Evolutionary conservation across 768 basidiomycete species (phyloP), one percentile per base, ranked within the genome.

Genomic region (Mycena alexandri): DNA sequence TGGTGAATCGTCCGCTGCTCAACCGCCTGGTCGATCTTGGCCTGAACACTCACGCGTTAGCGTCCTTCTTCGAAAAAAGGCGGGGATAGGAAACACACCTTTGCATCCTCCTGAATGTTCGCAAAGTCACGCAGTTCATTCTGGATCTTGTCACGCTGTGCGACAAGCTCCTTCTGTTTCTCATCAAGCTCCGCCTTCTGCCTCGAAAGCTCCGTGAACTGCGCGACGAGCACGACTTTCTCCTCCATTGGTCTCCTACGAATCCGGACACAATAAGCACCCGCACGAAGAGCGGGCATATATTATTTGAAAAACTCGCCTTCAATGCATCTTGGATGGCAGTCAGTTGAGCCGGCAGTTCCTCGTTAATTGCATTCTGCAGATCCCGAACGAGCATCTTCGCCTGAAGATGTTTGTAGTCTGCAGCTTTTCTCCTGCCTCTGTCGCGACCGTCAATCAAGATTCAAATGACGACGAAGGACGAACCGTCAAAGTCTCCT

Each of bases 331-430:
- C 81, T 65, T 90, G 81, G 16, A 92, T 78, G 16, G 84, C 85
- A 22, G 84, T 80, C n/a, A 92, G 81, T 71, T 86, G 84, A 9
- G 86, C 86, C 2, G 92, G 90, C 75, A 91, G 79, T 14, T 92
- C 90, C 21, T 92, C 90, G 63, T 90, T 91, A 14, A 85, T 83
- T 67, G 91, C 90, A 41, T 84, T 79, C 68, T 90, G 86, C 19
- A 92, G 74, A 22, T 78, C 77, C 34, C 74, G 72, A 44, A 86
- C 76, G 2, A 68, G 71, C 9, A 67, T 38, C 74, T 82, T 88
- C 34, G 82, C 80, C 8, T 52, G 52, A 42, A 78, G 72, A 19
- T 74, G 46, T 4, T 65, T 50, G 1, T 71, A 54, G 51, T 80
- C 74, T 24, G 80, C 75, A 4, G 54, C 44, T 48, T 51, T n/a